These are phyloP conservation scores for Erigeron canadensis DNA, from an alignment of 129 eudicot species.

Conservation along the genomic window DNA sequence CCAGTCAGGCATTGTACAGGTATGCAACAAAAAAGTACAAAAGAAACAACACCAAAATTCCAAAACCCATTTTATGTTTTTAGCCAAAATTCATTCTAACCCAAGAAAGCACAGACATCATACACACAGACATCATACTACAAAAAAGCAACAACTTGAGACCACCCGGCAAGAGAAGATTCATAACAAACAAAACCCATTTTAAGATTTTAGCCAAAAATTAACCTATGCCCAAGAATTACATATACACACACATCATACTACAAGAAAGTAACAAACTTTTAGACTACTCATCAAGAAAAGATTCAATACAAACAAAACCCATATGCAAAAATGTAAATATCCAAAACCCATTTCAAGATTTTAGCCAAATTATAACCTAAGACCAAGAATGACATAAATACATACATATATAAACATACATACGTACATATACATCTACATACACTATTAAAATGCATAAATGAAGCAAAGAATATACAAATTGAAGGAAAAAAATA, in stretches of 20 bases:
- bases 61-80: slow-evolving; percentile 6
- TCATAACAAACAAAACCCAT: slow-evolving; percentile 1
- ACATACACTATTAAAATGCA: no score
- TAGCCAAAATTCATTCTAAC: slow-evolving; percentile 11
- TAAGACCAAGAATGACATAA: slow-evolving; percentile 11
- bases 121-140: background rate
- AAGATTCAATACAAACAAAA: background rate
- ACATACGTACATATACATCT: background rate
- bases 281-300: slow-evolving; percentile 12
- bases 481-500: slow-evolving; percentile 9
- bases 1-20: no score
- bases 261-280: background rate
- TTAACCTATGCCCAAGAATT: background rate
- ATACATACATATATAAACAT: background rate
- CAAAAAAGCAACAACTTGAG: slow-evolving; percentile 10
- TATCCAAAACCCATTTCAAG: background rate
- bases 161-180: background rate
- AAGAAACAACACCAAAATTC: background rate
- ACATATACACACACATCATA: background rate
- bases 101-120: no score
- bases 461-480: no score
- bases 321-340: slow-evolving; percentile 10
- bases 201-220: background rate
- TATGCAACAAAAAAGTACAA: background rate
- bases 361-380: background rate